A percentile compares a stretch with the other conserved stretches of the same genome.
These are phyloP conservation scores for Metschnikowia sp. DNA, from an alignment of 805 yeast species.

Conservation along the genomic window DNA sequence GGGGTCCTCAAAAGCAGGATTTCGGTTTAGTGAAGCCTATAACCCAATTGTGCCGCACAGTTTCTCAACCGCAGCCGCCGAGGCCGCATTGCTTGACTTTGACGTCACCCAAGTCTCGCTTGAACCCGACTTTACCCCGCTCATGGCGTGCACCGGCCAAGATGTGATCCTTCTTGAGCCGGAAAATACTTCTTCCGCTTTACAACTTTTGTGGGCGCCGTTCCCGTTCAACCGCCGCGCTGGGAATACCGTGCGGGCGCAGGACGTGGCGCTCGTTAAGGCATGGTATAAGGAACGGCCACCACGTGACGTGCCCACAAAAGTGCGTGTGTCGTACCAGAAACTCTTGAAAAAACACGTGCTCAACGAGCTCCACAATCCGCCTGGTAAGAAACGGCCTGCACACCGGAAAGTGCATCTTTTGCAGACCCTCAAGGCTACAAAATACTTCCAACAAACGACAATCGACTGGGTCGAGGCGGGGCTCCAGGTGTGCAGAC, in stretches of 20 bases:
- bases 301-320: constrained; percentile 58
- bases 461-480: constrained; percentile 98
- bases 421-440: constrained; percentile 62
- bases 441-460: constrained; percentile 89
- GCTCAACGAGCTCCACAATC: constrained; percentile 62
- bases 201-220: constrained; percentile 76
- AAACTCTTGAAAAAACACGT: constrained; percentile 77
- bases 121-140: constrained; percentile 46
- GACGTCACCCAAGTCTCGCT: constrained; percentile 25
- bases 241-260: constrained; percentile 74
- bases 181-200: constrained; percentile 47
- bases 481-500: constrained; percentile 87
- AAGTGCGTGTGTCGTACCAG: constrained; percentile 85
- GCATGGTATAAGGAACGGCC: constrained; percentile 77
- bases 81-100: constrained; percentile 19
- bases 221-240: constrained; percentile 77
- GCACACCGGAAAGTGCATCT: constrained; percentile 49
- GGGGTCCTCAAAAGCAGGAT: constrained; percentile 40
- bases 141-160: constrained; percentile 31
- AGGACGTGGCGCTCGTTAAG: constrained; percentile 84
- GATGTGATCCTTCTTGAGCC: constrained; percentile 26
- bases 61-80: constrained; percentile 20
- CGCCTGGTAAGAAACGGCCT: constrained; percentile 28
- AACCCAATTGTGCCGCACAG: constrained; percentile 49
- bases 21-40: constrained; percentile 49